These are phyloP conservation scores for Lactarius sanguifluus DNA, from an alignment of 768 basidiomycete species.

Conservation along the genomic window DNA sequence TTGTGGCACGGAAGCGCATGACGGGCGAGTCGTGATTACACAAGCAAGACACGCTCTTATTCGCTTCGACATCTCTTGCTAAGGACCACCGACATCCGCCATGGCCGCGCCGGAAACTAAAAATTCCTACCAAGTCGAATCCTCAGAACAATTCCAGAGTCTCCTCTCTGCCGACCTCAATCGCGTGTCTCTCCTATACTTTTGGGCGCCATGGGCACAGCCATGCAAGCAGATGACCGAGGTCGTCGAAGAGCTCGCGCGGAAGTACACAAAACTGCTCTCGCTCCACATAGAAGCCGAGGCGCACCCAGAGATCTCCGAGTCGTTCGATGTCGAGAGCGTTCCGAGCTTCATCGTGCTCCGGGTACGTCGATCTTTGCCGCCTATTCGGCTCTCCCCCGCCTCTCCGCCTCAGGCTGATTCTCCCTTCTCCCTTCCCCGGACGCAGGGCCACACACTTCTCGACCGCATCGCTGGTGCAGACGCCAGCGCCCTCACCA, in stretches of 20 bases:
- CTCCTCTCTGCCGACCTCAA: constrained; percentile 75
- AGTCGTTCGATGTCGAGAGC: constrained; percentile 87
- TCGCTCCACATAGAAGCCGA: constrained; percentile 83
- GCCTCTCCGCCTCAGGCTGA: not conserved
- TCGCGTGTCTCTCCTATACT: constrained; percentile 84
- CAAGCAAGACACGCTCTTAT: not conserved
- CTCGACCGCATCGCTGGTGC: constrained; percentile 78
- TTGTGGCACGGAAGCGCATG: constrained; percentile 32
- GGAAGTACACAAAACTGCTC: constrained; percentile 64
- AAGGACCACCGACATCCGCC: too few relatives aligned
- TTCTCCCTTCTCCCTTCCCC: constrained; percentile 5
- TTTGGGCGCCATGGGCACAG: constrained; percentile 92
- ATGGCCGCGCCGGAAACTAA: not conserved
- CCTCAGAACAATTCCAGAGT: constrained; percentile 69
- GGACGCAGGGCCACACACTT: constrained; percentile 78
- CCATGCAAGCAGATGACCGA: constrained; percentile 90
- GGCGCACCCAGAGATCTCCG: constrained; percentile 70
- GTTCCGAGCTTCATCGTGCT: constrained; percentile 87
- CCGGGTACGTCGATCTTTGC: constrained; percentile 48
- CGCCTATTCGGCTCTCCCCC: not conserved
- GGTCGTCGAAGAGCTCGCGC: constrained; percentile 69
- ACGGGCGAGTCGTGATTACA: not conserved
- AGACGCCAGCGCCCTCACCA: constrained; percentile 64
- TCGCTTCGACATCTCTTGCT: not conserved
- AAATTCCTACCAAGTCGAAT: constrained; percentile 53